Evolutionary conservation across 352 stramenopile species (phyloP), one percentile per base, ranked within the genome.

Genomic region (Globisporangium nagaii): DNA sequence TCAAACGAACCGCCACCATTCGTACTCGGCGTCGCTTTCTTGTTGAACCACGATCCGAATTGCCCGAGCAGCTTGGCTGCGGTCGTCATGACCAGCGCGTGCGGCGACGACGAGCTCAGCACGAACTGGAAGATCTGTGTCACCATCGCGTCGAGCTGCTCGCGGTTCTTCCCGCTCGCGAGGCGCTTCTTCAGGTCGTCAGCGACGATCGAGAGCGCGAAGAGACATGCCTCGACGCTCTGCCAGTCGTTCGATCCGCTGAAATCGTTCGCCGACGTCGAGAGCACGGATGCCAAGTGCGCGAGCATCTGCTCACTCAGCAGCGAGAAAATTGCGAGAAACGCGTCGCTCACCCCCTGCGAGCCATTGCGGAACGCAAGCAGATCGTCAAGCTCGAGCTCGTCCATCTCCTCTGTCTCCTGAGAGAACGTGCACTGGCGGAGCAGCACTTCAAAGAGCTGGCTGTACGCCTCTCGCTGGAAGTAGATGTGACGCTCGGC

Each of bases 301-400:
- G 20, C 40, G 17, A 90, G 48, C 54, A 75, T 80, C 31, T 72
- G 51, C 13, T 80, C 67, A 53, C 73, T 84, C 12, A 86, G 53
- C 28, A 88, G 51, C 22, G 62, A 61, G 56, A 86, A 90, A 15
- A 85, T 65, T 1, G 68, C 68, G 32, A 86, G 58, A 39, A 85
- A 79, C 2, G 66, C 65, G 27, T 90, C 76, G 0, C 58, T 68
- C 8, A 88, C 73, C 28, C 75, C 75, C 48, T 87, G 75, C 7
- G 83, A 81, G 0, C 73, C 76, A 28, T 54, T 82, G 44, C 79
- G 72, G 45, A 82, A 90, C 37, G 71, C 62, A 17, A 67, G 51
- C 30, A 90, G 56, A 35, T 90, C 79, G 45, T 90, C 76, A 2
- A 73, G 53, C 42, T 86, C 75, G 17, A 90, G 63, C 52, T 88